Percentiles rank a stretch among this genome's conserved stretches.
These are phyloP conservation scores for Cenchrus fungigraminus DNA, from an alignment of 176 grass and related monocot species.

Conservation along the genomic window DNA sequence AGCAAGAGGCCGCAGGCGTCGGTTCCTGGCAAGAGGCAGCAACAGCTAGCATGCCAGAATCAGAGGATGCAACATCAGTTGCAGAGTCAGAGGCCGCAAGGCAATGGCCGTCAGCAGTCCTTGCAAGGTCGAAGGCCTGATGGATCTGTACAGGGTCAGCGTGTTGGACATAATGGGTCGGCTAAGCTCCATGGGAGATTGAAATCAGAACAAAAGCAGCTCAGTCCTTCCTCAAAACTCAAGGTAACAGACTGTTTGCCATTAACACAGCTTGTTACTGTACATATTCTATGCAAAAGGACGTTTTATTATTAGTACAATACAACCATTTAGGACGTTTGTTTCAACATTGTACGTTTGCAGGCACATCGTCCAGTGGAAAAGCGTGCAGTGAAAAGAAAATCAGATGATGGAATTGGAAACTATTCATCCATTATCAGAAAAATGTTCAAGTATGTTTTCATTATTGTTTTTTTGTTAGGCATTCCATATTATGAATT, in stretches of 20 bases:
- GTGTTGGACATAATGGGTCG: constrained; percentile 33
- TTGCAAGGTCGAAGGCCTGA: constrained; percentile 24
- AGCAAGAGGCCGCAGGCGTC: constrained; percentile 27
- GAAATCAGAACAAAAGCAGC: constrained; percentile 40
- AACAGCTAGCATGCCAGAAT: background rate
- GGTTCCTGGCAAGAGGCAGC: constrained; percentile 11
- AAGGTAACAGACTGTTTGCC: constrained; percentile 55
- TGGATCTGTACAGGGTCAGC: constrained; percentile 37
- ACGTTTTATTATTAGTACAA: background rate
- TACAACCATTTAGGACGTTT: background rate
- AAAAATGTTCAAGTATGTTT: constrained; percentile 44
- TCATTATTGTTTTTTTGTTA: background rate
- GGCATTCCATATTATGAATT: background rate
- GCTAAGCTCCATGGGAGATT: constrained; percentile 4
- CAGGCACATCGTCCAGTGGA: constrained; percentile 45
- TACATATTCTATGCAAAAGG: background rate
- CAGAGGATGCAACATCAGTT: background rate
- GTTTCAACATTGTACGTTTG: constrained; percentile 1
- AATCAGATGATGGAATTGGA: constrained; percentile 41
- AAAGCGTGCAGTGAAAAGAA: constrained; percentile 41
- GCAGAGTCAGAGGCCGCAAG: constrained; percentile 11
- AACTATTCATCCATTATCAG: constrained; percentile 45
- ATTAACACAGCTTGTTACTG: background rate
- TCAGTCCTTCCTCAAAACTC: constrained; percentile 37
- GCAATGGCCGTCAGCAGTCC: background rate